A percentile compares a stretch with the other conserved stretches of the same genome.
phyloP scores from a whole-genome alignment of 2,329 filamentous ascomycete genomes.

The Monilinia laxa region DNA sequence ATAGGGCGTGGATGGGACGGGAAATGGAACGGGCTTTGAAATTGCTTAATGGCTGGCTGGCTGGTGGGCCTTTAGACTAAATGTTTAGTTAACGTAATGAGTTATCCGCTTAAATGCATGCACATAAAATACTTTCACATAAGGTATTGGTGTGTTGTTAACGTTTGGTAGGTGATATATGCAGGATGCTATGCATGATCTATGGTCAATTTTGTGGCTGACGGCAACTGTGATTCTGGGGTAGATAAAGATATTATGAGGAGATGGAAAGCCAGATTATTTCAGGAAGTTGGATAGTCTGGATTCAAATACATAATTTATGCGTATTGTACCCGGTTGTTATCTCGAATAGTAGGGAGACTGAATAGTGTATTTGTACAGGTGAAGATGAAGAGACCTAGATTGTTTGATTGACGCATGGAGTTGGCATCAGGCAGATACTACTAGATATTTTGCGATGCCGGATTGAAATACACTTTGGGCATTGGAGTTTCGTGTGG shows the following conservation, averaged over 20 bases:
- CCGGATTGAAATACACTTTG: background rate
- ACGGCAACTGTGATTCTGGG: too few relatives aligned
- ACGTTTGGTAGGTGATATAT: background rate
- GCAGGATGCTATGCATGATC: too few relatives aligned
- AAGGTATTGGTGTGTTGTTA: background rate
- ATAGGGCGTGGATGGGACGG: background rate
- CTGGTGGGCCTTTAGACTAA: background rate
- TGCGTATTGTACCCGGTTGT: too few relatives aligned
- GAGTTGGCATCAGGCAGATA: background rate
- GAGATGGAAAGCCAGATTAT: too few relatives aligned
- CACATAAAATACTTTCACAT: background rate
- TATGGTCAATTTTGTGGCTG: too few relatives aligned
- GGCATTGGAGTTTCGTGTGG: background rate
- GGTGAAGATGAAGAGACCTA: background rate
- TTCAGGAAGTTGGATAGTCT: too few relatives aligned
- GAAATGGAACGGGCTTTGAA: background rate
- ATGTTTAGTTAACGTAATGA: constrained; percentile 5
- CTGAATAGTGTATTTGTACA: too few relatives aligned
- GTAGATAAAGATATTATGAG: too few relatives aligned
- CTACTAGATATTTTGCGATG: background rate
- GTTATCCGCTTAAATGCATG: background rate
- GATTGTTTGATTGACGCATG: background rate
- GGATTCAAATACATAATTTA: too few relatives aligned
- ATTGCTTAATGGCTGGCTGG: background rate
- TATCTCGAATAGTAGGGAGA: too few relatives aligned